Percentiles rank a stretch among this genome's conserved stretches.
These are phyloP conservation scores for Fusarium hostae DNA, from an alignment of 2,329 filamentous ascomycete species.

Conservation along the genomic window DNA sequence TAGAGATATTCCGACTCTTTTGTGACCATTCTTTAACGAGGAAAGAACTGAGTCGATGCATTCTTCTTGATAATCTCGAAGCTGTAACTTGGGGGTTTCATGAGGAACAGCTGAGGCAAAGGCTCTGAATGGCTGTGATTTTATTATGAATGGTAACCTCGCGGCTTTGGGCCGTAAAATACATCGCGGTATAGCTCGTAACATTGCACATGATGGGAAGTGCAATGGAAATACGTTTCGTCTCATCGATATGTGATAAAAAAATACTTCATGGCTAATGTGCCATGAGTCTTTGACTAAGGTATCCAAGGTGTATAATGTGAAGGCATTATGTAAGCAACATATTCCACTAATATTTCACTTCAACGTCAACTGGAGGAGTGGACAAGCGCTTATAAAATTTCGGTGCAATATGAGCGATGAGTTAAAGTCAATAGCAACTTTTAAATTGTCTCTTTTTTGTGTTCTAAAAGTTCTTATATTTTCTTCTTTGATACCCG, in stretches of 20 bases:
- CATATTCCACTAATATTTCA: slow-evolving; percentile 1
- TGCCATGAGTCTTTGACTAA: neutral
- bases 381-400: neutral
- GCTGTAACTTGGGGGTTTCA: slow-evolving; percentile 58
- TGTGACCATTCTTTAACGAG: slow-evolving; percentile 76
- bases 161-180: slow-evolving; percentile 36
- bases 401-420: slow-evolving; percentile 3
- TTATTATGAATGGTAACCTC: slow-evolving; percentile 13
- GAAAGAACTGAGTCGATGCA: slow-evolving; percentile 84
- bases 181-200: slow-evolving; percentile 47
- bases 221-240: slow-evolving; percentile 5
- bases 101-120: slow-evolving; percentile 39
- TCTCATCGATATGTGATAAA: slow-evolving; percentile 14
- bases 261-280: slow-evolving; percentile 1
- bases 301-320: neutral
- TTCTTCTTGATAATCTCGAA: slow-evolving; percentile 90
- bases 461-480: neutral
- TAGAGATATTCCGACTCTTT: slow-evolving; percentile 83
- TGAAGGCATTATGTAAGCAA: slow-evolving; percentile 36
- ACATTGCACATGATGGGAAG: slow-evolving; percentile 52
- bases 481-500: neutral
- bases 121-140: slow-evolving; percentile 27
- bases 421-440: slow-evolving; percentile 14
- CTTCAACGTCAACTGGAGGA: neutral
- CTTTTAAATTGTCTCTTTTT: neutral